These are phyloP conservation scores for Cyberlindnera amylophila DNA, from an alignment of 805 yeast genomes.

Conservation along the genomic window DNA sequence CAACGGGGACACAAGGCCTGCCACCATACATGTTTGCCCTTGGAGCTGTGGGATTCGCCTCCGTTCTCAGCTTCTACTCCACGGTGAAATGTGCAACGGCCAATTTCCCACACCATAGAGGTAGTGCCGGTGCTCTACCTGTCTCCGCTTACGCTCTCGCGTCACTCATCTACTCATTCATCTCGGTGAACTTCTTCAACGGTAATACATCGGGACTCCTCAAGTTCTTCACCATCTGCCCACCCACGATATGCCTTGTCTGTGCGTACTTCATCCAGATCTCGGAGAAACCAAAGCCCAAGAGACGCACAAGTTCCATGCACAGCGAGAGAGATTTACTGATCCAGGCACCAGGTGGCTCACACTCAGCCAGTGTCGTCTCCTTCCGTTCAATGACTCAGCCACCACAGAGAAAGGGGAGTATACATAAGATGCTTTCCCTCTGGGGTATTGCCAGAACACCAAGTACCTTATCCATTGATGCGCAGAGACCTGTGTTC, in stretches of 20 bases:
- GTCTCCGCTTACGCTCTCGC: slow-evolving; percentile 54
- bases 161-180: slow-evolving; percentile 58
- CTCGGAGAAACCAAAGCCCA: slow-evolving; percentile 17
- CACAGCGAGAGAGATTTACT: slow-evolving; percentile 9
- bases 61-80: slow-evolving; percentile 56
- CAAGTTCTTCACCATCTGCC: slow-evolving; percentile 48
- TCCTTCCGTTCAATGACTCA: slow-evolving; percentile 11
- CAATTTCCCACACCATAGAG: slow-evolving; percentile 69
- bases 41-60: slow-evolving; percentile 59
- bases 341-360: slow-evolving; percentile 5
- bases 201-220: slow-evolving; percentile 54
- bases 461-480: slow-evolving; percentile 19
- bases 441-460: slow-evolving; percentile 30
- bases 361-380: slow-evolving; percentile 8
- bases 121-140: slow-evolving; percentile 30
- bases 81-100: slow-evolving; percentile 45
- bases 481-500: slow-evolving; percentile 15
- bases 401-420: slow-evolving; percentile 16
- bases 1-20: slow-evolving; percentile 36
- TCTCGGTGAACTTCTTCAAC: slow-evolving; percentile 50
- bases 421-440: slow-evolving; percentile 21
- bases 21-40: slow-evolving; percentile 45
- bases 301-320: slow-evolving; percentile 8
- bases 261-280: slow-evolving; percentile 32
- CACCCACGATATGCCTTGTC: slow-evolving; percentile 34